Evolutionary conservation across 768 basidiomycete species (phyloP), one percentile per base, ranked within the genome.

Genomic region (Psilocybe sp.): DNA sequence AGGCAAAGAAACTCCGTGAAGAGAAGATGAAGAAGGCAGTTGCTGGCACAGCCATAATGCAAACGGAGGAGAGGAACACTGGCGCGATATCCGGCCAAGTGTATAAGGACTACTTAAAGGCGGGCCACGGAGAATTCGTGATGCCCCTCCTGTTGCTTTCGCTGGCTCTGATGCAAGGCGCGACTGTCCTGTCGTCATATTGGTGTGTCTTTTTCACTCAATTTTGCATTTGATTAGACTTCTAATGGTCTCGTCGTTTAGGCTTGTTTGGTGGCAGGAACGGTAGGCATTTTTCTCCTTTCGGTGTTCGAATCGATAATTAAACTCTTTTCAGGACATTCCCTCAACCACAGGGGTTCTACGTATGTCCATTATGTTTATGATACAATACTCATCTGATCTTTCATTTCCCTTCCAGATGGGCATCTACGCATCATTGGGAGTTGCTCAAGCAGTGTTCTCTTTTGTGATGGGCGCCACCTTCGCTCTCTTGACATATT

Each of bases 211-310:
- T n/a, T 20, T n/a, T 13, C 3, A 14, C 23, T 20, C n/a, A 33
- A 14, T 42, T n/a, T 13, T 44, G 44, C 2, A 16, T 49, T 0
- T 35, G 3, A 38, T 12, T 32, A 15, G 23, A 23, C 40, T 41
- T 12, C 20, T 5, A 14, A 10, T 33, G 31, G 20, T 23, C 18
- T 36, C 10, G 39, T 46, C 3, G 19, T 46, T 35, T 37, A 84
- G 86, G 85, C 75, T 95, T 48, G 84, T 92, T 1, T 95, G 87
- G 71, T 95, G 92, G 91, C 81, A 91, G 61, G 85, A 89, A 57
- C 64, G 52, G 76, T 64, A 64, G 50, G 76, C 64, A 13, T 31
- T 36, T 16, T 3, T 28, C 11, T 7, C 13, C 36, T 38, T 40
- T 28, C 42, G 50, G 2, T n/a, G 19, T 32, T 28, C 45, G 32